Conservation (phyloP, 108 stramenopile species). For the Nitzschia sp. region DNA sequence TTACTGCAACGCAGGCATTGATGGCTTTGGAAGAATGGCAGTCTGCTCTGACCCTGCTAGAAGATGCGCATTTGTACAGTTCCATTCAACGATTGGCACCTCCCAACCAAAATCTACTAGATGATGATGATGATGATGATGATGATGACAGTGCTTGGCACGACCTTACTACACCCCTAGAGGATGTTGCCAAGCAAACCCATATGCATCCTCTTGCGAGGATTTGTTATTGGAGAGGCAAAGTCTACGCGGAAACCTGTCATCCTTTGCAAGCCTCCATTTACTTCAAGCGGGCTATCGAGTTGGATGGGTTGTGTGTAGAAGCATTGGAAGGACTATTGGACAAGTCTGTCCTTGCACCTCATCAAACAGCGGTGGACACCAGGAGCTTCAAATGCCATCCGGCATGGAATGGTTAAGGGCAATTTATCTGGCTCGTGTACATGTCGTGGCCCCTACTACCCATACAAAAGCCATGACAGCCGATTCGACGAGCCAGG, state of each 20-base stretch:
- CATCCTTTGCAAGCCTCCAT: slow-evolving; percentile 65
- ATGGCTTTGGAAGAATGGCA: slow-evolving; percentile 45
- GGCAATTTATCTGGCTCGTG: slow-evolving; percentile 58
- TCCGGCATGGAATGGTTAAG: slow-evolving; percentile 51
- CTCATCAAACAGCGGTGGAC: slow-evolving; percentile 36
- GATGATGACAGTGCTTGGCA: slow-evolving; percentile 49
- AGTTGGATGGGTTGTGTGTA: slow-evolving; percentile 63
- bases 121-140: slow-evolving; percentile 55
- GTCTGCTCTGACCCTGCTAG: slow-evolving; percentile 38
- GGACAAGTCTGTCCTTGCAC: slow-evolving; percentile 43
- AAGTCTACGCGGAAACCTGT: slow-evolving; percentile 61
- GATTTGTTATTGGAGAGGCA: slow-evolving; percentile 54
- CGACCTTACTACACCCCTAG: slow-evolving; percentile 9
- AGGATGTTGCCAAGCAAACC: background rate
- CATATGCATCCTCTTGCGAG: slow-evolving; percentile 68
- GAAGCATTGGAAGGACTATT: slow-evolving; percentile 64
- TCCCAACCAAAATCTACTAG: slow-evolving; percentile 5
- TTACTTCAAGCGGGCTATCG: slow-evolving; percentile 59
- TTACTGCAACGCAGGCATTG: slow-evolving; percentile 46
- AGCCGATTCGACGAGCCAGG: background rate
- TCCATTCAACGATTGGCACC: background rate
- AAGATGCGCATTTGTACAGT: slow-evolving; percentile 36
- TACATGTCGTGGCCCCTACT: slow-evolving; percentile 33
- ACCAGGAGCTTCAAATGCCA: slow-evolving; percentile 12
- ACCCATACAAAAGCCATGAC: background rate